Evolutionary conservation across 495 filamentous ascomycete genomes (phyloP).

Genomic region (Hyaloscypha bicolor): DNA sequence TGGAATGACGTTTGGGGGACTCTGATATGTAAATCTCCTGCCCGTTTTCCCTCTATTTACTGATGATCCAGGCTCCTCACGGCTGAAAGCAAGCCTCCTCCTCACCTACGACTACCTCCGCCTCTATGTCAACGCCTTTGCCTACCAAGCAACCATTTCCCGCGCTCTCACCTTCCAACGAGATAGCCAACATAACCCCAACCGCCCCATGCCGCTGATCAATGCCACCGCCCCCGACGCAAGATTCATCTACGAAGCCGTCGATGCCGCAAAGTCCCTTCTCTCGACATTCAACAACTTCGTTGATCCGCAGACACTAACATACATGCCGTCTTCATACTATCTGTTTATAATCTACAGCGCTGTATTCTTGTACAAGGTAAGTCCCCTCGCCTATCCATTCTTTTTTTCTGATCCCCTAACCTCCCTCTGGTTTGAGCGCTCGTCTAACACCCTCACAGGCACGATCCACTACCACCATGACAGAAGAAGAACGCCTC

Average conservation of each 20-base stretch:
- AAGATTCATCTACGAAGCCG: slow-evolving; percentile 63
- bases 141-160: slow-evolving; percentile 67
- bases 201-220: slow-evolving; percentile 30
- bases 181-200: slow-evolving; percentile 48
- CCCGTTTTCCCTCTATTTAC: background rate
- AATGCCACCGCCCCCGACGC: slow-evolving; percentile 58
- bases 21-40: slow-evolving; percentile 48
- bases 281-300: slow-evolving; percentile 57
- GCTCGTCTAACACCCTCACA: slow-evolving; percentile 3
- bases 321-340: slow-evolving; percentile 62
- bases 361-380: slow-evolving; percentile 36
- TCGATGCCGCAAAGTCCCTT: slow-evolving; percentile 64
- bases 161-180: slow-evolving; percentile 51
- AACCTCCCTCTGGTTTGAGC: too few species aligned
- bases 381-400: background rate
- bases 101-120: slow-evolving; percentile 66
- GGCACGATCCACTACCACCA: slow-evolving; percentile 33
- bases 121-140: slow-evolving; percentile 68
- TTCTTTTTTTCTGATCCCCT: background rate
- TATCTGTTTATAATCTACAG: slow-evolving; percentile 53
- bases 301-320: slow-evolving; percentile 56
- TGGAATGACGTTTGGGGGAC: slow-evolving; percentile 68
- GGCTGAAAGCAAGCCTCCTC: slow-evolving; percentile 58
- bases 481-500: slow-evolving; percentile 34
- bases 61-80: slow-evolving; percentile 48